Conservation (phyloP, 257 asterid species). For the Nyctanthes arbortristis region DNA sequence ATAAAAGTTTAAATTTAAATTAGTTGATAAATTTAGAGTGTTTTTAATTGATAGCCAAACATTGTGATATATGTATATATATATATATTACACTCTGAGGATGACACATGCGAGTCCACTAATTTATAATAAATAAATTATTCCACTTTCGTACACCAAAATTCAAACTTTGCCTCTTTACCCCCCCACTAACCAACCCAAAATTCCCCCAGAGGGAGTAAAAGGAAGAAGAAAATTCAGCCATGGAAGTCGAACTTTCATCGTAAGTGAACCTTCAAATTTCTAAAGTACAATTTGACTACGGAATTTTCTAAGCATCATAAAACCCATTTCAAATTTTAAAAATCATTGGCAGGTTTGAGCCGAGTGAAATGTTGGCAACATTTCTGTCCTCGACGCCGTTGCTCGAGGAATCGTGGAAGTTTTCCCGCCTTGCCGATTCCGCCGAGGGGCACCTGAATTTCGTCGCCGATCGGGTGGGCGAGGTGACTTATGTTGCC, state of each 20-base stretch:
- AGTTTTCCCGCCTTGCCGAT: conserved; percentile 54
- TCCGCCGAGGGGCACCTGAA: conserved; percentile 38
- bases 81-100: too few species aligned
- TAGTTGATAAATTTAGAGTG: too few species aligned
- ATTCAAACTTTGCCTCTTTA: not conserved
- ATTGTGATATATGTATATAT: too few species aligned
- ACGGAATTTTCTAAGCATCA: conserved; percentile 13
- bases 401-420: conserved; percentile 75
- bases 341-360: conserved; percentile 48
- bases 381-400: conserved; percentile 77
- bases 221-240: conserved; percentile 22
- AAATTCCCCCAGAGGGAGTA: too few species aligned
- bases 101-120: not conserved
- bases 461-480: conserved; percentile 41
- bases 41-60: too few species aligned
- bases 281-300: conserved; percentile 35
- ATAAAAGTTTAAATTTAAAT: too few species aligned
- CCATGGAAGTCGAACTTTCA: conserved; percentile 62
- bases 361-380: conserved; percentile 83
- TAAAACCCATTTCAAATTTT: not conserved
- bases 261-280: conserved; percentile 37
- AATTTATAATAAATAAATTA: not conserved
- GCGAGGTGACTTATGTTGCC: conserved; percentile 58
- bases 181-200: not conserved
- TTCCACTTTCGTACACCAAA: too few species aligned